phyloP scores from a whole-genome alignment of 805 yeast species.

The Candida awuae region DNA sequence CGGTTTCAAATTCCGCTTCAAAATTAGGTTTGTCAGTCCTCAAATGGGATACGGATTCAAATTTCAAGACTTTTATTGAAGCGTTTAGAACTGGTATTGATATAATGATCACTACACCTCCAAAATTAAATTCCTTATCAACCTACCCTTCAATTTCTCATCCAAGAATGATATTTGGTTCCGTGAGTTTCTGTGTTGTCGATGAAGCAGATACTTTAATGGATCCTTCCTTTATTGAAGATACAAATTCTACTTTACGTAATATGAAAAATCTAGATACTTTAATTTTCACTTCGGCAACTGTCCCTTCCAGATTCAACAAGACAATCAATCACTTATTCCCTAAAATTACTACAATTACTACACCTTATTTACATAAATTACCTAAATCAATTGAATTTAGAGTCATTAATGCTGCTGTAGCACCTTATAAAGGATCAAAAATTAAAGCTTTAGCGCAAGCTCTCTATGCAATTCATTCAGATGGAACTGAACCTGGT shows the following conservation, averaged over 20 bases:
- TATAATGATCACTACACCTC: constrained; percentile 80
- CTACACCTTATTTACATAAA: constrained; percentile 77
- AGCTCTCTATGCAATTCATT: constrained; percentile 73
- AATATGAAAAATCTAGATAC: constrained; percentile 46
- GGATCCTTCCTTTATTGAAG: constrained; percentile 69
- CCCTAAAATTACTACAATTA: constrained; percentile 58
- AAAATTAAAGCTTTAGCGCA: constrained; percentile 82
- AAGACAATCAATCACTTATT: constrained; percentile 50
- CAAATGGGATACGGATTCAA: constrained; percentile 57
- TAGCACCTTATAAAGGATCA: constrained; percentile 76
- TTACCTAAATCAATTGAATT: constrained; percentile 72
- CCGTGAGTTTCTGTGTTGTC: constrained; percentile 55
- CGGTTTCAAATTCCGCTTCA: constrained; percentile 28
- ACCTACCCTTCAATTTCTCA: constrained; percentile 26
- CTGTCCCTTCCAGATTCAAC: constrained; percentile 74
- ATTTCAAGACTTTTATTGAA: constrained; percentile 45
- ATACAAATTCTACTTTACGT: constrained; percentile 50
- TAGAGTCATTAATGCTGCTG: constrained; percentile 65
- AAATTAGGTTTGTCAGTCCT: constrained; percentile 37
- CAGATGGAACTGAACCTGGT: constrained; percentile 75
- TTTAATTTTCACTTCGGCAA: constrained; percentile 78
- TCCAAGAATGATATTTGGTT: constrained; percentile 32
- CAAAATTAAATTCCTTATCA: constrained; percentile 41
- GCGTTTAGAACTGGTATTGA: constrained; percentile 53
- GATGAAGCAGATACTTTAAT: constrained; percentile 94